phyloP scores from a whole-genome alignment of 257 asterid species.

The Echium plantagineum region DNA sequence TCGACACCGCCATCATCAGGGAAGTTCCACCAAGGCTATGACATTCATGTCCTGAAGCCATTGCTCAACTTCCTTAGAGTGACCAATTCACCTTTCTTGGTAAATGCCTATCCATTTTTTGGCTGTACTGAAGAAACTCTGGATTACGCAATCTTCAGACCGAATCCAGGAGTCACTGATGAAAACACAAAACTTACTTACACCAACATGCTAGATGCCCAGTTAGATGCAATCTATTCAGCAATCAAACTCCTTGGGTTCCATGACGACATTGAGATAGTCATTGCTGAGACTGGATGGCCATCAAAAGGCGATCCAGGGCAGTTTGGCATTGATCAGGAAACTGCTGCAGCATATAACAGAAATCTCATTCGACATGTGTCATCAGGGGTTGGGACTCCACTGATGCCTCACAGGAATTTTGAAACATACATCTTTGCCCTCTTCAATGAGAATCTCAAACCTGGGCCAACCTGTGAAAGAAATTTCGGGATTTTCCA shows the following conservation, averaged over 20 bases:
- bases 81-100: slow-evolving; percentile 33
- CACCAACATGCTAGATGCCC: slow-evolving; percentile 41
- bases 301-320: slow-evolving; percentile 37
- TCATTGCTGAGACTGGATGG: slow-evolving; percentile 49
- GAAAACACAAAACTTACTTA: slow-evolving; percentile 23
- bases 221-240: slow-evolving; percentile 32
- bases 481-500: slow-evolving; percentile 56
- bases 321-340: slow-evolving; percentile 28
- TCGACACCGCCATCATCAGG: slow-evolving; percentile 60
- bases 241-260: slow-evolving; percentile 25
- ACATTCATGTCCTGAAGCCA: slow-evolving; percentile 30
- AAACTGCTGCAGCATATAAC: slow-evolving; percentile 30
- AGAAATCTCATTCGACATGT: slow-evolving; percentile 29
- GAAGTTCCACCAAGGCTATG: slow-evolving; percentile 31
- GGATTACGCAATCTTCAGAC: slow-evolving; percentile 35
- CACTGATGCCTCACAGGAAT: slow-evolving; percentile 35
- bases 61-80: slow-evolving; percentile 32
- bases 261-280: slow-evolving; percentile 30
- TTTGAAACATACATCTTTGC: slow-evolving; percentile 39
- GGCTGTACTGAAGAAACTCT: slow-evolving; percentile 25
- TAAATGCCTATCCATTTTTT: slow-evolving; percentile 39
- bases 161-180: slow-evolving; percentile 30
- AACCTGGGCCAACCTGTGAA: slow-evolving; percentile 59
- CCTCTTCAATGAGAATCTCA: slow-evolving; percentile 50
- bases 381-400: slow-evolving; percentile 32